Base-by-base conservation (phyloP, 805 yeast species). In the Lachancea meyersii region DNA sequence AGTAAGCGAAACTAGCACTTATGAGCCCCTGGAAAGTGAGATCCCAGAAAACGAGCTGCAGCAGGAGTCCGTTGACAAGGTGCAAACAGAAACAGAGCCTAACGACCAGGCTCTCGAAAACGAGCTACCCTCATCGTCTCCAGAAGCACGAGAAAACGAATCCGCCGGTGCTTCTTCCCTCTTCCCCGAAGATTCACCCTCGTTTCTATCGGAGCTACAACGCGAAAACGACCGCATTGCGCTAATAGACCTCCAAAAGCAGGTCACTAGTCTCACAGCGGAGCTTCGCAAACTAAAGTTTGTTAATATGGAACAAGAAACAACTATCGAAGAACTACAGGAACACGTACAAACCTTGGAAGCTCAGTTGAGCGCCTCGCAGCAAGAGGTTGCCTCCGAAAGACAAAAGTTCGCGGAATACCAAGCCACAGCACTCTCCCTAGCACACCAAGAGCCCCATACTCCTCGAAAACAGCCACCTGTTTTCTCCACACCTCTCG, bases 171-270 rank as follows among this genome's bases (percentile, higher is more conserved):
- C 35, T 18, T 32, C 35, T n/a, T 16, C 37, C 3, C 26, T 34
- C n/a, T 34, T 34, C 28, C 37, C 37, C 3, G 50, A 32, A 18
- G 53, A 38, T 42, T 48, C 23, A 44, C 52, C 44, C 34, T 68
- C 45, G 50, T 68, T 58, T 42, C 48, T 58, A 56, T 51, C 45
- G 18, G 39, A 63, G 2, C 55, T 53, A 16, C 53, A 58, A 23
- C 56, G 67, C 22, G 59, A 65, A 41, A 51, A 63, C 9, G 67
- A 67, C 33, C 57, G 70, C 13, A 53, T 50, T 4, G 50, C 56
- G n/a, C 53, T 75, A 6, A 52, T 53, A 19, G 48, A 51, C 5
- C 53, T 74, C 3, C 70, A 70, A 34, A 46, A 55, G 22, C 72
- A 72, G 40, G 47, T 70, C 13, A 73, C 68, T 33, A 51, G 54